Conservation (phyloP, 257 asterid species). For the Nicotiana knightiana region DNA sequence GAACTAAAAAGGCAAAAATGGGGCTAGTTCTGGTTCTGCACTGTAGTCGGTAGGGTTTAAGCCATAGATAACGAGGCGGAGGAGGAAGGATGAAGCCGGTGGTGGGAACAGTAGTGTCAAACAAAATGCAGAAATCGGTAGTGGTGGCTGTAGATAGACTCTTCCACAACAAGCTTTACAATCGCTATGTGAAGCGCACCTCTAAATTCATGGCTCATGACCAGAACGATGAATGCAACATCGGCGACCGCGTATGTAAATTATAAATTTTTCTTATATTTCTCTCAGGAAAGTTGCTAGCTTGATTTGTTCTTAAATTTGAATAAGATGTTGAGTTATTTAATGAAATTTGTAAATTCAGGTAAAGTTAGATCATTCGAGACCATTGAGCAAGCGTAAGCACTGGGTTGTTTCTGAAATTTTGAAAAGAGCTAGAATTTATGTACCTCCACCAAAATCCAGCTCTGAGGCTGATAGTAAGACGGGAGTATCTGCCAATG, state of each 20-base stretch:
- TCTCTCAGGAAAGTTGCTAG: not conserved
- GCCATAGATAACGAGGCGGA: not conserved
- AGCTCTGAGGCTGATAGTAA: not conserved
- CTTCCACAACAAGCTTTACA: conserved; percentile 68
- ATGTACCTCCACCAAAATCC: conserved; percentile 30
- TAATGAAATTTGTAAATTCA: conserved; percentile 18
- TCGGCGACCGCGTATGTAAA: conserved; percentile 69
- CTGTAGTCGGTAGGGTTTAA: not conserved
- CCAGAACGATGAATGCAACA: conserved; percentile 55
- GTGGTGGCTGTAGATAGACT: conserved; percentile 90
- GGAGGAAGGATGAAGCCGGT: conserved; percentile 57
- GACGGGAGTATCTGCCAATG: conserved; percentile 17
- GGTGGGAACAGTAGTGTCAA: conserved; percentile 74
- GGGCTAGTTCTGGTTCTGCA: not conserved
- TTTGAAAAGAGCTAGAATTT: conserved; percentile 61
- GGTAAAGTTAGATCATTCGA: conserved; percentile 72
- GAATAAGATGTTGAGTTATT: not conserved
- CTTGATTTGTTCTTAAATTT: not conserved
- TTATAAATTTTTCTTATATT: not conserved
- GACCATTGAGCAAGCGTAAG: conserved; percentile 81
- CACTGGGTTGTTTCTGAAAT: conserved; percentile 69
- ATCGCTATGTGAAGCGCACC: conserved; percentile 79
- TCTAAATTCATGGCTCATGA: conserved; percentile 96
- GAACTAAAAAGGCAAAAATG: not conserved
- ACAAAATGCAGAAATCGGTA: conserved; percentile 95